phyloP scores from a whole-genome alignment of 2,329 filamentous ascomycete genomes.

The Ceratocystis ficicola region DNA sequence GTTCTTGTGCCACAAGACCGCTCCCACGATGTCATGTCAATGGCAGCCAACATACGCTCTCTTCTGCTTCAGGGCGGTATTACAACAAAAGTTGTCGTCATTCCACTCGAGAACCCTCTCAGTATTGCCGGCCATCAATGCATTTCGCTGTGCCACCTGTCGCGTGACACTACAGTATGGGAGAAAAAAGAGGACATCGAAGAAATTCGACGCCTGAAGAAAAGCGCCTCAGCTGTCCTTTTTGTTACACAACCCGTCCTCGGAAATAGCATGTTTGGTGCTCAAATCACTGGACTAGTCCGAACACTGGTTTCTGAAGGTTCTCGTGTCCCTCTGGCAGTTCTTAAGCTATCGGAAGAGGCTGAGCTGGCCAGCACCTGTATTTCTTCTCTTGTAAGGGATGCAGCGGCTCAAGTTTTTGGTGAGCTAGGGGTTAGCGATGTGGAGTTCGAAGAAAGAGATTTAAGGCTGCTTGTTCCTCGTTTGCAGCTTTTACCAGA shows the following conservation, averaged over 20 bases:
- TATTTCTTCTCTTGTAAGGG: neutral
- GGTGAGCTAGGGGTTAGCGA: slow-evolving; percentile 4
- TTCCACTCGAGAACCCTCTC: neutral
- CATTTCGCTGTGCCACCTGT: slow-evolving; percentile 19
- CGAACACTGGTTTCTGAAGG: slow-evolving; percentile 41
- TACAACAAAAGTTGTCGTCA: neutral
- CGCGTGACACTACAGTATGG: neutral
- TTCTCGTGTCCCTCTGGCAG: slow-evolving; percentile 27
- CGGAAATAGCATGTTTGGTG: slow-evolving; percentile 29
- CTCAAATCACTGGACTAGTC: slow-evolving; percentile 36
- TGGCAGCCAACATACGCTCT: slow-evolving; percentile 9
- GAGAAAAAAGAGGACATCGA: slow-evolving; percentile 28
- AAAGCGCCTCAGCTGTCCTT: slow-evolving; percentile 31
- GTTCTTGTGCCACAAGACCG: slow-evolving; percentile 13
- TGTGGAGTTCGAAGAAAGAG: slow-evolving; percentile 34
- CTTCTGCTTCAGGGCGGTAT: neutral
- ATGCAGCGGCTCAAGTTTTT: slow-evolving; percentile 12
- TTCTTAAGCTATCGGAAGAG: slow-evolving; percentile 27
- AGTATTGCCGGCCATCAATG: neutral
- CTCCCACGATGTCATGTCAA: neutral
- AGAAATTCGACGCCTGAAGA: slow-evolving; percentile 33
- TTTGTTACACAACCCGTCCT: slow-evolving; percentile 37
- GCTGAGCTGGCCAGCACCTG: slow-evolving; percentile 34
- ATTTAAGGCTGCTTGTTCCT: slow-evolving; percentile 34
- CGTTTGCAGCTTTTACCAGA: slow-evolving; percentile 32